A percentile compares a stretch with the other conserved stretches of the same genome.
phyloP scores from a whole-genome alignment of 2,329 filamentous ascomycete species.

The Monosporascus sp. region DNA sequence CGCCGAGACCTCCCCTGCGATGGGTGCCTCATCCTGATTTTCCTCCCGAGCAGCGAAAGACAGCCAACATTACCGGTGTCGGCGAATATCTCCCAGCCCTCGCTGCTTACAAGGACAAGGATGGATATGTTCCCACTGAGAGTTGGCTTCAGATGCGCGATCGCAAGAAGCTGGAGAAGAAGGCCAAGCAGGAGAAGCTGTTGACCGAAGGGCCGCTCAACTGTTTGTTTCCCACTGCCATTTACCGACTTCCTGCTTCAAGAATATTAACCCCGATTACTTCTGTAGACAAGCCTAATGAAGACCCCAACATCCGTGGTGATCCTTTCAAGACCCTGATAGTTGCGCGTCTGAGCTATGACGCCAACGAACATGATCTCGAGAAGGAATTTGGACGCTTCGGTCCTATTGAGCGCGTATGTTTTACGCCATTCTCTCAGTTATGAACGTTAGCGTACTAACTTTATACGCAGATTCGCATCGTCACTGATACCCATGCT shows the following conservation, averaged over 20 bases:
- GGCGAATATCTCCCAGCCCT: slow-evolving; percentile 70
- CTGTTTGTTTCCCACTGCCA: slow-evolving; percentile 43
- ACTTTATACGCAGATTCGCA: slow-evolving; percentile 62
- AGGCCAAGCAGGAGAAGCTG: slow-evolving; percentile 58
- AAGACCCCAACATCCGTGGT: slow-evolving; percentile 84
- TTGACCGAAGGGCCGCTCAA: slow-evolving; percentile 58
- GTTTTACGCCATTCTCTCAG: slow-evolving; percentile 21
- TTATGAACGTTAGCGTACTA: slow-evolving; percentile 1
- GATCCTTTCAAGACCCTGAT: slow-evolving; percentile 96
- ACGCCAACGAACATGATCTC: slow-evolving; percentile 81
- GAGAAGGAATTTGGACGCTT: slow-evolving; percentile 92
- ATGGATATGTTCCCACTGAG: slow-evolving; percentile 76
- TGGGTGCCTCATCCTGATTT: slow-evolving; percentile 81
- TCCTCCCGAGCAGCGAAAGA: slow-evolving; percentile 76
- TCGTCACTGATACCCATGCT: slow-evolving; percentile 72
- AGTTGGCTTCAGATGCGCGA: slow-evolving; percentile 89
- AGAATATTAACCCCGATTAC: slow-evolving; percentile 13
- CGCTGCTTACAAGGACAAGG: slow-evolving; percentile 71
- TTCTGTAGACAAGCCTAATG: slow-evolving; percentile 65
- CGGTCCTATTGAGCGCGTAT: slow-evolving; percentile 86
- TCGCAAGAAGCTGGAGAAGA: slow-evolving; percentile 76
- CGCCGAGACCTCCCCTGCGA: slow-evolving; percentile 84
- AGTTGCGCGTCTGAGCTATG: slow-evolving; percentile 83
- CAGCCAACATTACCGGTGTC: slow-evolving; percentile 66
- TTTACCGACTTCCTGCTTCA: background rate